Percentiles rank a stretch among this genome's conserved stretches.
Evolutionary conservation across 169 alveolate species (phyloP).

Genomic region (Eimeria sp.): DNA sequence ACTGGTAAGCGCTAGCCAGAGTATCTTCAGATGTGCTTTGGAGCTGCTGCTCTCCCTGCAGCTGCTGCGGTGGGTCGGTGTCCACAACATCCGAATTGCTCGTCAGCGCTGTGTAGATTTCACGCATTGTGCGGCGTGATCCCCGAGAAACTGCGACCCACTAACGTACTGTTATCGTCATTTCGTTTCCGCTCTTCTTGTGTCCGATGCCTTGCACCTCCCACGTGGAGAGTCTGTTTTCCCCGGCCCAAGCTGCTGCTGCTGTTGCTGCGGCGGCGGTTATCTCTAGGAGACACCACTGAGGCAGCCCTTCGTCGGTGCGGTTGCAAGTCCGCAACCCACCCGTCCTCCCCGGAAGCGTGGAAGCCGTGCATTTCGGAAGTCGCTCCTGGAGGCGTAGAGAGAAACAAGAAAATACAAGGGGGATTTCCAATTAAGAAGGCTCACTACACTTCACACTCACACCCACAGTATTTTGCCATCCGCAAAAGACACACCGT

Average conservation of each 20-base stretch:
- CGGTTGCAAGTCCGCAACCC: not conserved
- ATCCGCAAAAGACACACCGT: not conserved
- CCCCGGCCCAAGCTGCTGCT: conserved; percentile 43
- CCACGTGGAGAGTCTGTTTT: not conserved
- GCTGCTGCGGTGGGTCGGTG: not conserved
- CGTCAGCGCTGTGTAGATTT: not conserved
- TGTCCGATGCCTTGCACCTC: not conserved
- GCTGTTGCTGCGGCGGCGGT: conserved; percentile 41
- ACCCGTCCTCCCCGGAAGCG: not conserved
- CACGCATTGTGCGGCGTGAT: not conserved
- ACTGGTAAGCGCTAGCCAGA: conserved; percentile 11
- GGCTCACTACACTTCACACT: not conserved
- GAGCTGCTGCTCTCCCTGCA: conserved; percentile 11
- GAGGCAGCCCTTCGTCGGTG: conserved; percentile 42
- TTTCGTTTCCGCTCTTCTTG: not conserved
- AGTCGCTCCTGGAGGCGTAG: conserved; percentile 9
- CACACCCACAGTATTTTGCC: not conserved
- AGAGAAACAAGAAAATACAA: not conserved
- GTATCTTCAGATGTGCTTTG: not conserved
- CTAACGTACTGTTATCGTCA: not conserved
- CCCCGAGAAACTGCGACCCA: not conserved
- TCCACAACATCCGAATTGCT: conserved; percentile 5
- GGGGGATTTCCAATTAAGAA: not conserved
- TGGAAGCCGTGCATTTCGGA: conserved; percentile 8
- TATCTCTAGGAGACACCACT: conserved; percentile 6